These are phyloP conservation scores for Tricholoma sp. DNA, from an alignment of 768 basidiomycete species.

Conservation along the genomic window DNA sequence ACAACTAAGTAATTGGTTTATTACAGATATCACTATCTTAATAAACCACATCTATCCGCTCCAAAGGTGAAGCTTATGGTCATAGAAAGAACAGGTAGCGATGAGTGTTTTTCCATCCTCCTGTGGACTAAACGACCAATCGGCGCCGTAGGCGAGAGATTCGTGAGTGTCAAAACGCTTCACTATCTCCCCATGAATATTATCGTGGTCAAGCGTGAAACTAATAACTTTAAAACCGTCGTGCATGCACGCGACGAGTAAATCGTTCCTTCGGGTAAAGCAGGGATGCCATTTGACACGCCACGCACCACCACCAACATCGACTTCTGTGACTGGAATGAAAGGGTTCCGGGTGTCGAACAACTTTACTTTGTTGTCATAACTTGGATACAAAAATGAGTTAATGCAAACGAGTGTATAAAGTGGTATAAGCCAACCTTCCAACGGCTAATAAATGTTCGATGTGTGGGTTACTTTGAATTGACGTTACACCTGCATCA, in stretches of 20 bases:
- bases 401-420: not conserved
- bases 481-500: constrained; percentile 87
- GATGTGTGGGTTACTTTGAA: constrained; percentile 75
- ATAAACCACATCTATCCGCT: constrained; percentile 36
- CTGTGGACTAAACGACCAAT: constrained; percentile 64
- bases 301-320: constrained; percentile 93
- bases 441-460: constrained; percentile 88
- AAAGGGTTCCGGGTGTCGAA: constrained; percentile 76
- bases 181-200: constrained; percentile 19
- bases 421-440: constrained; percentile 45
- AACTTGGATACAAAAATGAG: constrained; percentile 43
- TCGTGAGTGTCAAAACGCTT: constrained; percentile 70
- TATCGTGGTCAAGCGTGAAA: constrained; percentile 39
- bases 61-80: constrained; percentile 83
- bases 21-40: not conserved
- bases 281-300: constrained; percentile 94
- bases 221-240: constrained; percentile 87
- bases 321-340: constrained; percentile 48
- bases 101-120: constrained; percentile 44
- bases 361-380: constrained; percentile 73
- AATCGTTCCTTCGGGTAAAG: constrained; percentile 54
- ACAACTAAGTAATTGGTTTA: not conserved
- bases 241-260: constrained; percentile 97
- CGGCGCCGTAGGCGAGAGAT: constrained; percentile 87
- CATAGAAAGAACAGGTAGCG: constrained; percentile 95